Conservation (phyloP, 1,284 basidiomycete genomes). For the Sporisorium scitamineum region DNA sequence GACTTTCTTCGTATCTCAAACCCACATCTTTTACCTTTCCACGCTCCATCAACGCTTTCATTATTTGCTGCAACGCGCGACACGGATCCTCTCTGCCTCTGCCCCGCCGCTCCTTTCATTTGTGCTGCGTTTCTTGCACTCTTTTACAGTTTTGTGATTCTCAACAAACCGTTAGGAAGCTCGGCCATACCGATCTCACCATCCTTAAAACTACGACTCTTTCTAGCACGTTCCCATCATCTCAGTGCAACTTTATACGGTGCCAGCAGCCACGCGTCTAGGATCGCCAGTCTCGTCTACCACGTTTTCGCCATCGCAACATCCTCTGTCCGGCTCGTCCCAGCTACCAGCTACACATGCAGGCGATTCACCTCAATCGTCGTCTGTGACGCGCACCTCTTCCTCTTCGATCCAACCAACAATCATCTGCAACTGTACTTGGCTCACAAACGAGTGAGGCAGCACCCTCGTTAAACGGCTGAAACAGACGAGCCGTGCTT, state of each 20-base stretch:
- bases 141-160: background rate
- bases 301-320: background rate
- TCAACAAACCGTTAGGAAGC: background rate
- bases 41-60: background rate
- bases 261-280: background rate
- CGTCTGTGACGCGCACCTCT: slow-evolving; percentile 15
- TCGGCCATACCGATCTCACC: background rate
- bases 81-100: background rate
- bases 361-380: background rate
- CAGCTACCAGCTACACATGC: slow-evolving; percentile 11
- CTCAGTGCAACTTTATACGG: background rate
- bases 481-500: background rate
- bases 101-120: background rate
- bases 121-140: slow-evolving; percentile 2
- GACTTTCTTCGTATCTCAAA: background rate
- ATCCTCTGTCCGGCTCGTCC: background rate
- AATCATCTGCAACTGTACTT: background rate
- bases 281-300: background rate
- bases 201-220: background rate
- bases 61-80: slow-evolving; percentile 5
- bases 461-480: background rate
- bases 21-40: slow-evolving; percentile 1
- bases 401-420: background rate
- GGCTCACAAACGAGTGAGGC: background rate
- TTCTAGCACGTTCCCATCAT: background rate